Base-by-base conservation (phyloP, 1,139 yeast species). In the Suhomyces ambrosiae region DNA sequence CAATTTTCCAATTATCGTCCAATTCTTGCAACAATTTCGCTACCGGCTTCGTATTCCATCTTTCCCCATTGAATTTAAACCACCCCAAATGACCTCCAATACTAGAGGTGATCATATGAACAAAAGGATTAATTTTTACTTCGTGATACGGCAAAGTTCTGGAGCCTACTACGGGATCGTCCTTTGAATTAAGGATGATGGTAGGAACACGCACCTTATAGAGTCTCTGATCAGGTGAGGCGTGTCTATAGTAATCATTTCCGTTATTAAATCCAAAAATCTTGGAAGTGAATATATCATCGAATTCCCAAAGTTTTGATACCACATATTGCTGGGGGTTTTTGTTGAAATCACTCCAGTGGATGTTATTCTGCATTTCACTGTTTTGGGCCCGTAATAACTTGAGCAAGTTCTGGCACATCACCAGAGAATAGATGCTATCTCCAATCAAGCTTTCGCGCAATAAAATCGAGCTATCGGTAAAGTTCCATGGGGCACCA, bases 401-500 rank as follows among this genome's bases (percentile, higher is more conserved):
- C 27, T 62, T 64, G 32, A 74, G 50, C 28, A 81, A 58, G 48
- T 71, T 79, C 40, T 66, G 70, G 24, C 77, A 63, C 71, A 82
- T 69, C 3, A 74, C 69, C 1, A 80, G 80, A 2, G 81, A 74
- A 46, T 79, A 79, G 6, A 79, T 53, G 28, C 63, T 55, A 40
- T 65, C 61, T 3, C 83, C 83, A 35, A 76, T 47, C 7, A 61
- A 47, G 25, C 71, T 61, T 27, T 63, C 68, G 23, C 68, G 56
- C 27, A 78, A 61, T 22, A 65, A 68, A 35, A 65, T 50, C n/a
- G 74, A 64, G 11, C 79, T 68, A 38, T 74, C 76, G 18, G 69
- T 64, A 63, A 90, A 66, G 57, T 88, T 95, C 96, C 96, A 90
- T 10, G 96, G 96, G 46, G 82, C 76, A 7, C 88, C 86, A 53